Conservation (phyloP, 306 rosid species). For the Cucurbita ficifolia region DNA sequence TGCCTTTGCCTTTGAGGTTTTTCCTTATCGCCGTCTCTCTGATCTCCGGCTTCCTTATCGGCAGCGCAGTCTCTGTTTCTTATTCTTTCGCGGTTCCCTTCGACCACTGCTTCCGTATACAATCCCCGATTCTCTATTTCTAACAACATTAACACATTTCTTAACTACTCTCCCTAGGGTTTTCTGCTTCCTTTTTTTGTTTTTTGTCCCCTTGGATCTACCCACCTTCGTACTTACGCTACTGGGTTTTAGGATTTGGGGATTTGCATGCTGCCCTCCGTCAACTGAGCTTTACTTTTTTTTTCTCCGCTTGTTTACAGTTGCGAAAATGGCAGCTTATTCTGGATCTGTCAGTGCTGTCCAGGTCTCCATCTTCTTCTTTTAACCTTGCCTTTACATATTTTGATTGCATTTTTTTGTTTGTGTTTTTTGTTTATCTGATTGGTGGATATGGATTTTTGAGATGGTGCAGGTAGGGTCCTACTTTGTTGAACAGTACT, state of each 20-base stretch:
- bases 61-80: neutral
- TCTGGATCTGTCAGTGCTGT: conserved; percentile 43
- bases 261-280: conserved; percentile 15
- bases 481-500: conserved; percentile 73
- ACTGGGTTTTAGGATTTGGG: conserved; percentile 12
- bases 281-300: conserved; percentile 3
- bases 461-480: conserved; percentile 64
- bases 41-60: neutral
- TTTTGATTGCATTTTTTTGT: neutral
- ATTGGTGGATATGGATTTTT: conserved; percentile 3
- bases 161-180: neutral
- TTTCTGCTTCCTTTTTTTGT: neutral
- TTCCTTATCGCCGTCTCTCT: conserved; percentile 1
- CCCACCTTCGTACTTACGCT: neutral
- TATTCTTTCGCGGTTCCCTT: neutral
- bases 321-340: conserved; percentile 21
- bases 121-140: neutral
- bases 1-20: neutral
- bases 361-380: conserved; percentile 34
- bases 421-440: neutral
- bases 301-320: neutral
- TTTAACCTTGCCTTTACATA: neutral
- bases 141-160: neutral
- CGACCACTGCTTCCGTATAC: neutral
- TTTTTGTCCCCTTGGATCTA: conserved; percentile 22